Conservation (phyloP, 2,329 filamentous ascomycete genomes). For the Pseudocercospora pini-densiflorae region DNA sequence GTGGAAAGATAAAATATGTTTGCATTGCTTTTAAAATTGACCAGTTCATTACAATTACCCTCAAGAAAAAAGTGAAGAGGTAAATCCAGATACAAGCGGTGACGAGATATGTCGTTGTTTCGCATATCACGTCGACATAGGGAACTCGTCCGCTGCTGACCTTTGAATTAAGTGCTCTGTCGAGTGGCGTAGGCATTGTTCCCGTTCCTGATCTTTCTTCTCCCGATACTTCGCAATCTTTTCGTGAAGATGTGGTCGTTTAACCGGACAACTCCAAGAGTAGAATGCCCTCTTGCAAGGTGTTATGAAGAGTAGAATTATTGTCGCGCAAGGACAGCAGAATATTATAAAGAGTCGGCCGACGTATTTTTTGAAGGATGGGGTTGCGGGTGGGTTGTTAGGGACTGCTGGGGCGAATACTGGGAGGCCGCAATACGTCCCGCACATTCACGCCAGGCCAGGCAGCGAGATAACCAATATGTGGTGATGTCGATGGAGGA, state of each 20-base stretch:
- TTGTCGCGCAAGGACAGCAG: background rate
- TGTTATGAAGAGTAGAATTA: background rate
- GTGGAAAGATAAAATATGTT: background rate
- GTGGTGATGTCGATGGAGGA: background rate
- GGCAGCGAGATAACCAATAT: background rate
- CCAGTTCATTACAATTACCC: background rate
- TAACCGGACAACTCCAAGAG: background rate
- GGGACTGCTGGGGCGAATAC: background rate
- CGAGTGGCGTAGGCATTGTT: constrained; percentile 56
- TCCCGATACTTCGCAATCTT: background rate
- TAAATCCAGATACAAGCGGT: background rate
- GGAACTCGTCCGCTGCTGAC: constrained; percentile 35
- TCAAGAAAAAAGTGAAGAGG: background rate
- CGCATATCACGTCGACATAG: background rate
- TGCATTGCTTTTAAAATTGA: background rate
- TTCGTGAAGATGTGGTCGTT: background rate
- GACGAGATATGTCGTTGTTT: background rate
- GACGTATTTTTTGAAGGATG: background rate
- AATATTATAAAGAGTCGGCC: background rate
- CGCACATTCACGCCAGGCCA: background rate
- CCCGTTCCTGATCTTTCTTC: background rate
- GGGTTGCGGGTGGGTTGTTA: background rate
- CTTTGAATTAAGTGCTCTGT: constrained; percentile 51
- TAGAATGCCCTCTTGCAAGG: constrained; percentile 1
- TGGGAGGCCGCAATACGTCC: background rate